Base-by-base conservation (phyloP, 352 stramenopile genomes). In the Phytophthora fragariae region DNA sequence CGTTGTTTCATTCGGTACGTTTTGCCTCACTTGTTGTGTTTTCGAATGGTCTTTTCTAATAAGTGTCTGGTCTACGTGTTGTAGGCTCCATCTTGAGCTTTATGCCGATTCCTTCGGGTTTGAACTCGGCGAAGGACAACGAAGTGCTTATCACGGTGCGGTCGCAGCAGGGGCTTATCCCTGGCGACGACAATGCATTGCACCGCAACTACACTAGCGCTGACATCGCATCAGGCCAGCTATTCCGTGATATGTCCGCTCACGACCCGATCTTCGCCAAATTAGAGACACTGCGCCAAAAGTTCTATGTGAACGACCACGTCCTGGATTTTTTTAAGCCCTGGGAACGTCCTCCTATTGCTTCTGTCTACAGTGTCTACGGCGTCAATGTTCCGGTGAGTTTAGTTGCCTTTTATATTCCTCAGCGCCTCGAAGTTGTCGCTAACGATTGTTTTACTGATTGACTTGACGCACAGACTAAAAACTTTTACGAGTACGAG, bases 321-420 rank as follows among this genome's bases (percentile, higher is more conserved):
- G 79, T 95, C 9, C 41, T 95, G 0, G 79, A 95, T 41, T 72
- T 82, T 17, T 80, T 83, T 15, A 77, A 73, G 37, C 84, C 88
- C 0, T 94, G 85, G 85, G 73, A 88, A 7, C 84, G 88, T 19
- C 88, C 88, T 14, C 88, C 86, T 0, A 94, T 95, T 58, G 81
- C 80, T 47, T 84, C 75, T 0, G 85, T 95, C n/a, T 94, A 94
- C 62, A 77, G 82, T 24, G 79, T 93, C 41, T 95, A 95, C 62
- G 88, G 88, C 54, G 81, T 91, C 53, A 92, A 92, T n/a, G 71
- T 93, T 24, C 82, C 84, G 72, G 88, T 95, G 76, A 14, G 71
- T 64, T 12, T 17, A 7, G 19, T 33, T 21, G 19, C 19, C 19
- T 21, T 21, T 21, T n/a, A 8, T 54, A 8, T 31, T 29, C 47